phyloP scores from a whole-genome alignment of 75 land plant species.

The Ceratopteris richardii region DNA sequence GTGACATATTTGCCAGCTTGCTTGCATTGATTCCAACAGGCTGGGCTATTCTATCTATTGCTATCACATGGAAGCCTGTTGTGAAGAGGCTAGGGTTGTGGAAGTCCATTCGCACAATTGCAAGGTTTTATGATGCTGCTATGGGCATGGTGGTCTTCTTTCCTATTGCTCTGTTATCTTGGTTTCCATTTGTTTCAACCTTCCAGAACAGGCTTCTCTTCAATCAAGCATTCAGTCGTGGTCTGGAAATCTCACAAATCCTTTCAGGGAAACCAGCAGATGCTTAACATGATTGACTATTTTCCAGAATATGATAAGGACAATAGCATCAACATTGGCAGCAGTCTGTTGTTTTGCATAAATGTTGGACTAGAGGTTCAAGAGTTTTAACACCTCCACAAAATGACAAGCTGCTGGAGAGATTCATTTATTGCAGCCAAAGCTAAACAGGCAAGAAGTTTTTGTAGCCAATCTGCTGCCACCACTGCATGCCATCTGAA shows the following conservation, averaged over 20 bases:
- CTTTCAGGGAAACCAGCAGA: slow-evolving; percentile 86
- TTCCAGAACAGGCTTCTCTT: slow-evolving; percentile 89
- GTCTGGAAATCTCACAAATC: slow-evolving; percentile 90
- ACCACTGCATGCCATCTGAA: too few species aligned
- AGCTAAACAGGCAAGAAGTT: too few species aligned
- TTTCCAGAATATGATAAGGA: too few species aligned
- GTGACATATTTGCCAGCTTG: slow-evolving; percentile 74
- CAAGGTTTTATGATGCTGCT: slow-evolving; percentile 83
- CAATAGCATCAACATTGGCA: too few species aligned
- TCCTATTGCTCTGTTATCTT: slow-evolving; percentile 83
- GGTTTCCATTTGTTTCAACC: slow-evolving; percentile 95
- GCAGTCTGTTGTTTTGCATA: too few species aligned
- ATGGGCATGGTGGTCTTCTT: slow-evolving; percentile 89
- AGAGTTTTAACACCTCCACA: too few species aligned
- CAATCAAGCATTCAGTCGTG: slow-evolving; percentile 97
- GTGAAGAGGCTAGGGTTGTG: slow-evolving; percentile 64
- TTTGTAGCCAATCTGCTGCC: too few species aligned
- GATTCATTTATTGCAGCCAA: too few species aligned
- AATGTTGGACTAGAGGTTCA: too few species aligned
- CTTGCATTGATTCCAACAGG: slow-evolving; percentile 89
- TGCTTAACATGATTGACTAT: too few species aligned
- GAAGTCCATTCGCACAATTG: slow-evolving; percentile 78
- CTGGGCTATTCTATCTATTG: slow-evolving; percentile 85
- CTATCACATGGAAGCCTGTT: slow-evolving; percentile 72
- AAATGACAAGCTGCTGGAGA: too few species aligned